A percentile compares a stretch with the other conserved stretches of the same genome.
phyloP scores from a whole-genome alignment of 805 yeast genomes.

The Wilhelminamyces savonicus region DNA sequence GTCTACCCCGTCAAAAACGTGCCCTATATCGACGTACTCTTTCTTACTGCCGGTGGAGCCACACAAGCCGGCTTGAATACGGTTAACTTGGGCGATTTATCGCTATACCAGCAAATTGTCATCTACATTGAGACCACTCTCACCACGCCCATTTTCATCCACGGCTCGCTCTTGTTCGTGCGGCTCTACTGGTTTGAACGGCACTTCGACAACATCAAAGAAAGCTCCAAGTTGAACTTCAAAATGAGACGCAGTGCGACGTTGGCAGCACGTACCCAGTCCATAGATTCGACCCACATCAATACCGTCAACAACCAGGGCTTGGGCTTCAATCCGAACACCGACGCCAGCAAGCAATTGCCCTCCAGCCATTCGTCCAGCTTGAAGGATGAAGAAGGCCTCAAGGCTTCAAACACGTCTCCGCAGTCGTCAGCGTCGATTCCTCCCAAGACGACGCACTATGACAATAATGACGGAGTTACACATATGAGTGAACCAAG shows the following conservation, averaged over 20 bases:
- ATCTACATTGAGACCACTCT: slow-evolving; percentile 57
- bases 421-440: slow-evolving; percentile 11
- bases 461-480: slow-evolving; percentile 7
- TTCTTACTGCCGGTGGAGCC: slow-evolving; percentile 67
- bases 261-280: slow-evolving; percentile 45
- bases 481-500: slow-evolving; percentile 39
- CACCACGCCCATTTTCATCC: slow-evolving; percentile 86
- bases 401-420: slow-evolving; percentile 1
- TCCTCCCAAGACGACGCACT: too few relatives aligned
- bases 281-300: slow-evolving; percentile 19
- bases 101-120: slow-evolving; percentile 73
- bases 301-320: slow-evolving; percentile 24
- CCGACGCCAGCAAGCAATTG: background rate
- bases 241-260: slow-evolving; percentile 79
- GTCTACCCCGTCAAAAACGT: slow-evolving; percentile 68
- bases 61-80: slow-evolving; percentile 95
- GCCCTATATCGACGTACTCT: slow-evolving; percentile 71
- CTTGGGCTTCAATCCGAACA: slow-evolving; percentile 15
- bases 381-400: slow-evolving; percentile 4
- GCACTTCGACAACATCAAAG: slow-evolving; percentile 75
- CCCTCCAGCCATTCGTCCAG: slow-evolving; percentile 1
- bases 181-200: slow-evolving; percentile 88
- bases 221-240: slow-evolving; percentile 69
- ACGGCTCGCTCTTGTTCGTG: slow-evolving; percentile 67
- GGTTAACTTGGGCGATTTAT: slow-evolving; percentile 55